These are phyloP conservation scores for Saccharomyces hybrid DNA, from an alignment of 1,139 yeast species.

Conservation along the genomic window DNA sequence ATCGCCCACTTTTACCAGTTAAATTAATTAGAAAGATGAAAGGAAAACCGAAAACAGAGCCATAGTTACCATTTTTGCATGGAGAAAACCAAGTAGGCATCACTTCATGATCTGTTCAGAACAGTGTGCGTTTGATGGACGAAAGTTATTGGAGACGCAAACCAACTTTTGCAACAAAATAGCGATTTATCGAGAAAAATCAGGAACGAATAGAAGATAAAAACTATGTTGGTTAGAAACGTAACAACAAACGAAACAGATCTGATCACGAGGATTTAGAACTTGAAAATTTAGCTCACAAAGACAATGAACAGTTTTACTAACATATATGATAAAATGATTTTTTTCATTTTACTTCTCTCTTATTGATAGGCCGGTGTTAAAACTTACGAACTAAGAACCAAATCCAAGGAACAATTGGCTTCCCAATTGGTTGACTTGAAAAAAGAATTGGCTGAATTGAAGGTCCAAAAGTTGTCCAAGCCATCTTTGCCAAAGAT, in stretches of 20 bases:
- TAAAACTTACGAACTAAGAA: no score
- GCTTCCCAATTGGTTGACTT: no score
- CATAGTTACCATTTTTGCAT: slow-evolving; percentile 40
- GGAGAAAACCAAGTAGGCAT: neutral
- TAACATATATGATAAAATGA: slow-evolving; percentile 28
- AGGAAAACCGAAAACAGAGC: neutral
- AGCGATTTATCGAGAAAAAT: neutral
- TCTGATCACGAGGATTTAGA: neutral
- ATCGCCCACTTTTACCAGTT: neutral
- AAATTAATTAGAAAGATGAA: neutral
- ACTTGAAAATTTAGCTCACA: neutral
- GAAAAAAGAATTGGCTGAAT: slow-evolving; percentile 49
- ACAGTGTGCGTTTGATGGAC: neutral
- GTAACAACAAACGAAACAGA: no score
- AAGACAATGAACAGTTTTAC: neutral
- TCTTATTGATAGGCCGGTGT: slow-evolving; percentile 18
- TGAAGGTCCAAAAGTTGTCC: slow-evolving; percentile 92
- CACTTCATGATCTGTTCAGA: neutral
- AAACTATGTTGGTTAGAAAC: no score
- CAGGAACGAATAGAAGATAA: slow-evolving; percentile 33
- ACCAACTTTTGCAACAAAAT: neutral
- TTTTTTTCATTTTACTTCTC: neutral
- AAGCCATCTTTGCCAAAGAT: slow-evolving; percentile 91
- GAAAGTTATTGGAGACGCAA: neutral
- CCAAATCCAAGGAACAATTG: no score